A percentile compares a stretch with the other conserved stretches of the same genome.
phyloP scores from a whole-genome alignment of 2,329 filamentous ascomycete genomes.

The Fusarium algeriense region DNA sequence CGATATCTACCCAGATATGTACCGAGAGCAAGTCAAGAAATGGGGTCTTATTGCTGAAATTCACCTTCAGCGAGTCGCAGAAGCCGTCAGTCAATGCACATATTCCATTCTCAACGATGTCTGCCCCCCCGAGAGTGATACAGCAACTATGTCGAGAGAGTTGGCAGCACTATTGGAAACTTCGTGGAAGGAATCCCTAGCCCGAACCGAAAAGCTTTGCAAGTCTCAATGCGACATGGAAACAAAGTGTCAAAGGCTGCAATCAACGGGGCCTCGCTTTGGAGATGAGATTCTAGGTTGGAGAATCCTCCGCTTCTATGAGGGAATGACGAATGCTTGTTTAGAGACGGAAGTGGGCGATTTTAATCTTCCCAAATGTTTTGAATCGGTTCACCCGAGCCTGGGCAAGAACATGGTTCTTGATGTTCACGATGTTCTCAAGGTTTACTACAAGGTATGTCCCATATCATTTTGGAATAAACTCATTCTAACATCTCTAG shows the following conservation, averaged over 20 bases:
- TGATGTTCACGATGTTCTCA: constrained; percentile 54
- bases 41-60: constrained; percentile 47
- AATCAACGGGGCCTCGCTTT: constrained; percentile 45
- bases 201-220: too few species aligned
- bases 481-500: constrained; percentile 29
- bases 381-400: constrained; percentile 20
- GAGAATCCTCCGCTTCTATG: constrained; percentile 38
- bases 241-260: background rate
- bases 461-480: fast-evolving
- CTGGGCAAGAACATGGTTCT: constrained; percentile 46
- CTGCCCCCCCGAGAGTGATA: constrained; percentile 33
- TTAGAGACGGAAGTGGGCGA: too few species aligned
- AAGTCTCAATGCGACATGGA: too few species aligned
- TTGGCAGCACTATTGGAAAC: constrained; percentile 17
- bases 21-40: constrained; percentile 48
- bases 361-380: background rate
- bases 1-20: constrained; percentile 48
- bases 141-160: constrained; percentile 27
- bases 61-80: constrained; percentile 43
- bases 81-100: constrained; percentile 30
- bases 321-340: background rate
- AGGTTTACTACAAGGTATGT: constrained; percentile 54
- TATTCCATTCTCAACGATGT: constrained; percentile 26
- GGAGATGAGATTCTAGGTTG: constrained; percentile 32
- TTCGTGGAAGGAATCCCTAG: background rate